A percentile compares a stretch with the other conserved stretches of the same genome.
phyloP scores from a whole-genome alignment of 805 yeast genomes.

The Ogataea trehaloabstinens region DNA sequence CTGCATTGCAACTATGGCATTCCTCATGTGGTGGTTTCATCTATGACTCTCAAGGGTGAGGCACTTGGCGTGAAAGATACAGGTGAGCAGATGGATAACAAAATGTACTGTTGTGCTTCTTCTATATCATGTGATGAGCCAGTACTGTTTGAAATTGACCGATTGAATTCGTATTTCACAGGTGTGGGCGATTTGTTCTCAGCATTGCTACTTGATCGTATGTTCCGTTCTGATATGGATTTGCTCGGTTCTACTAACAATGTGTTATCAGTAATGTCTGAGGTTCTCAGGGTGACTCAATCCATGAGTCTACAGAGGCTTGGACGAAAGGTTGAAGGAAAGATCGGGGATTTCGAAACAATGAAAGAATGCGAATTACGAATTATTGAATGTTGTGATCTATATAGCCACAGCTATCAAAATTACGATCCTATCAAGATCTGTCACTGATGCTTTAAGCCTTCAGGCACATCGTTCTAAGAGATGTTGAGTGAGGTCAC shows the following conservation, averaged over 20 bases:
- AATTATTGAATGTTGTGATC: conserved; percentile 57
- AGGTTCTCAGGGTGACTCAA: conserved; percentile 49
- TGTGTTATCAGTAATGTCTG: conserved; percentile 54
- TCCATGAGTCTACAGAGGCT: conserved; percentile 34
- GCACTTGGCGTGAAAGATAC: conserved; percentile 14
- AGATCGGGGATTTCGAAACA: conserved; percentile 52
- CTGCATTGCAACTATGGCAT: conserved; percentile 51
- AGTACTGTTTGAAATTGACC: conserved; percentile 49
- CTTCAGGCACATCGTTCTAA: too few species aligned
- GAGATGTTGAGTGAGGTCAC: background rate
- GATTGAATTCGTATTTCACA: conserved; percentile 78
- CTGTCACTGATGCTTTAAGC: background rate
- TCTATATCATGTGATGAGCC: conserved; percentile 23
- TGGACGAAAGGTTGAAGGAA: conserved; percentile 43
- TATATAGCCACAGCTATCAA: conserved; percentile 17
- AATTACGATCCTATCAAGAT: conserved; percentile 6
- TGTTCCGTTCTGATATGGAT: conserved; percentile 30
- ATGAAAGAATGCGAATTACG: conserved; percentile 76
- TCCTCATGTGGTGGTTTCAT: conserved; percentile 65
- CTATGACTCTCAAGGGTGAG: conserved; percentile 35
- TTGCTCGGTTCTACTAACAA: conserved; percentile 45
- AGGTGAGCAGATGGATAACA: conserved; percentile 8
- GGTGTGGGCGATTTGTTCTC: conserved; percentile 95
- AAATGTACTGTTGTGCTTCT: conserved; percentile 47
- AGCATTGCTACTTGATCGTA: conserved; percentile 68